Percentiles rank a stretch among this genome's conserved stretches.
phyloP scores from a whole-genome alignment of 208 protist species.

The Leptomonas pyrrhocoris region DNA sequence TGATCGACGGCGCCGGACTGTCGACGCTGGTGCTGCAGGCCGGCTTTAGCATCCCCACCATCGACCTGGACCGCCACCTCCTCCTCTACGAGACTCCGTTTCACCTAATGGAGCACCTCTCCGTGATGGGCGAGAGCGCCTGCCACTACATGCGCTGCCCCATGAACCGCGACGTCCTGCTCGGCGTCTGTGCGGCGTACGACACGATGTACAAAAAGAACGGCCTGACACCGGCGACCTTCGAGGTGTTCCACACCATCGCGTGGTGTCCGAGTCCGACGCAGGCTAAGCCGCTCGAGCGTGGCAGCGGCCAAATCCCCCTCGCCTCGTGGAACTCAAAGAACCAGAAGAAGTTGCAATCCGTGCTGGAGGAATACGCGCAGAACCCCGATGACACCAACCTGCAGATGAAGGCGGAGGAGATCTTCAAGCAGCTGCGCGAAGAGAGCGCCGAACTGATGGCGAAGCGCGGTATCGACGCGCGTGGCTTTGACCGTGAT shows the following conservation, averaged over 20 bases:
- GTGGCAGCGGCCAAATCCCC: conserved; percentile 77
- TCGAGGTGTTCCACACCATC: conserved; percentile 91
- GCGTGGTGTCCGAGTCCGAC: conserved; percentile 88
- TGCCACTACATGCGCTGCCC: conserved; percentile 76
- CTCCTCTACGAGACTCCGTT: conserved; percentile 91
- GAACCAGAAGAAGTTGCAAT: conserved; percentile 71
- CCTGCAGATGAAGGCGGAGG: conserved; percentile 71
- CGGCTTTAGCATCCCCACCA: conserved; percentile 89
- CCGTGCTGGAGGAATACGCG: conserved; percentile 81
- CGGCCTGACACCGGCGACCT: conserved; percentile 86
- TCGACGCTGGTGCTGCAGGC: conserved; percentile 87
- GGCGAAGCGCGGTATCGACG: conserved; percentile 61
- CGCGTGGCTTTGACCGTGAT: conserved; percentile 57
- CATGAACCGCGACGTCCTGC: conserved; percentile 73
- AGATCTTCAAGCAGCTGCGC: conserved; percentile 70
- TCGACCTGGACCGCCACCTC: conserved; percentile 90
- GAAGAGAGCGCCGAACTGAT: conserved; percentile 77
- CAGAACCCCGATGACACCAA: conserved; percentile 78
- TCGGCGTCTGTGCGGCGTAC: conserved; percentile 78
- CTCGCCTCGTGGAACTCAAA: conserved; percentile 74
- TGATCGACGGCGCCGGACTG: conserved; percentile 85
- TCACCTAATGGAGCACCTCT: conserved; percentile 90
- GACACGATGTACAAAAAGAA: conserved; percentile 89
- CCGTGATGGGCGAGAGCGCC: conserved; percentile 86
- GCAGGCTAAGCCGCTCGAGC: conserved; percentile 83